Conservation (phyloP, 2,329 filamentous ascomycete species). For the Lasiodiplodia citricola region DNA sequence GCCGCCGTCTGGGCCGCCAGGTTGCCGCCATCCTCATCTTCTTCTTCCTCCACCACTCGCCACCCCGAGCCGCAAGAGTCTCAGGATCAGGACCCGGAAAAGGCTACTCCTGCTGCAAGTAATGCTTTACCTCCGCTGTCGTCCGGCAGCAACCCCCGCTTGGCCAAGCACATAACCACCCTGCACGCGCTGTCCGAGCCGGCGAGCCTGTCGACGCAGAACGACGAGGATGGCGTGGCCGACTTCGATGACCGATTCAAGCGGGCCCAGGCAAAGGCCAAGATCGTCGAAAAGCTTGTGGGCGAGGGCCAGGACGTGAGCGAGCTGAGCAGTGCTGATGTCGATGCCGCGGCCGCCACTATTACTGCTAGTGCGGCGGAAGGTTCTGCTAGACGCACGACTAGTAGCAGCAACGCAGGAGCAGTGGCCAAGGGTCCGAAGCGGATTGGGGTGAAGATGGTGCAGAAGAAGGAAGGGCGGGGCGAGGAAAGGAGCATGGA, state of each 20-base stretch:
- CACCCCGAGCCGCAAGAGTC: background rate
- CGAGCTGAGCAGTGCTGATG: conserved; percentile 6
- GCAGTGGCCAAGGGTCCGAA: conserved; percentile 29
- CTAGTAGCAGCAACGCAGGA: background rate
- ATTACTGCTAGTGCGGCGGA: background rate
- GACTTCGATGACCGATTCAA: conserved; percentile 91
- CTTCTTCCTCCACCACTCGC: too few relatives aligned
- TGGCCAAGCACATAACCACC: conserved; percentile 76
- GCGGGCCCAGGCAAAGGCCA: conserved; percentile 80
- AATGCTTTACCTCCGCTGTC: conserved; percentile 52
- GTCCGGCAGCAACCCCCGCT: conserved; percentile 60
- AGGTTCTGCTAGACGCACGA: background rate
- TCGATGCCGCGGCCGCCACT: background rate
- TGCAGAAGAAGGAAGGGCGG: conserved; percentile 30
- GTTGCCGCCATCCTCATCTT: conserved; percentile 46
- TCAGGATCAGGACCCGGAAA: background rate
- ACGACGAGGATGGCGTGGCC: conserved; percentile 85
- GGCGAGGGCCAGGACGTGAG: conserved; percentile 21
- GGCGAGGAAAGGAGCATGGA: conserved; percentile 41
- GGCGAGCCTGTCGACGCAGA: conserved; percentile 76
- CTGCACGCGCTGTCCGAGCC: conserved; percentile 81
- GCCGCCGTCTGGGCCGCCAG: conserved; percentile 84
- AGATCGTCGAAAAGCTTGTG: conserved; percentile 78
- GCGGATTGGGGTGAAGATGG: conserved; percentile 27
- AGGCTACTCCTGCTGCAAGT: background rate